Base-by-base conservation (phyloP, 306 rosid genomes). In the Spatholobus suberectus region DNA sequence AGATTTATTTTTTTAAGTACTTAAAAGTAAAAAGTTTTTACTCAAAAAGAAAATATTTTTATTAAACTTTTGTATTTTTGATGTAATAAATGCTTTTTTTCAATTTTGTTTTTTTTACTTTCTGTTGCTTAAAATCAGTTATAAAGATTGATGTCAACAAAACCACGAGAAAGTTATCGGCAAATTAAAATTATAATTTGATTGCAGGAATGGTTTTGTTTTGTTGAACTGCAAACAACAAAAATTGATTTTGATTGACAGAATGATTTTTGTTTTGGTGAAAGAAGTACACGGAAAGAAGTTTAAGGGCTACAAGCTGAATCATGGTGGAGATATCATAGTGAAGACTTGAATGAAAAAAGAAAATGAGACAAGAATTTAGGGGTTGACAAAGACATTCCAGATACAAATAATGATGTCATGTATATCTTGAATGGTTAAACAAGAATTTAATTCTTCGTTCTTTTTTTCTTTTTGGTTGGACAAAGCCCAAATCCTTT, bases 311-410 rank as follows among this genome's bases (percentile, higher is more conserved):
- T 27, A 70, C 17, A 41, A 43, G 72, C 4, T 68, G 37, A 32
- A 57, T 51, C 59, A 6, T n/a, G 84, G 87, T 62, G 87, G 87
- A 73, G 80, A 84, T 84, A 73, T 72, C 81, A 61, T 26, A 26
- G 87, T 63, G 18, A 78, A 69, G 43, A 32, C n/a, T 27, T 61
- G 34, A 23, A 62, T 62, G 15, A 29, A 23, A 62, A n/a, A n/a
- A n/a, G n/a, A n/a, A n/a, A n/a, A n/a, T n/a, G n/a, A n/a, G n/a
- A n/a, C n/a, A n/a, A n/a, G 23, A 52, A 32, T 65, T 37, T 11
- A 55, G 18, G 66, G 44, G 58, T 46, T 76, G 72, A 68, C 11
- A 80, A 71, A 5, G 49, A 70, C 62, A n/a, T 63, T 24, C 46
- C 21, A 62, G 17, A 62, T 73, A 49, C 14, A 37, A 40, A 40